Evolutionary conservation across 768 basidiomycete species (phyloP).

Genomic region (Collybiopsis confluens): DNA sequence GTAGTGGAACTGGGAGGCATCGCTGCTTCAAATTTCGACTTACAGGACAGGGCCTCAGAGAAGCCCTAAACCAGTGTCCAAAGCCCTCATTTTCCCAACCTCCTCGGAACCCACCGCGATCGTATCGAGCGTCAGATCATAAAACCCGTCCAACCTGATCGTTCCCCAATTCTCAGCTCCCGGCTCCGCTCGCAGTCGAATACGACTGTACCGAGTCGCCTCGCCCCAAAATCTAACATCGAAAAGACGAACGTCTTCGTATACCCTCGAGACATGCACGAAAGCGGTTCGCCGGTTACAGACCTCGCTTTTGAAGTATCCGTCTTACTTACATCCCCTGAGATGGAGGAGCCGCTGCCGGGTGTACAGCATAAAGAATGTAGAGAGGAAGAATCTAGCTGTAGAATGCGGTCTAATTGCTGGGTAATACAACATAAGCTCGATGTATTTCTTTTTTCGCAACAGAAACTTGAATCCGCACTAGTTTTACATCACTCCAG

Average conservation of each 20-base stretch:
- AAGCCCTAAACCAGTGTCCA: too few relatives aligned
- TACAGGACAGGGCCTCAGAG: too few relatives aligned
- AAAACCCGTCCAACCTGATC: conserved; percentile 62
- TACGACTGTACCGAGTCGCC: conserved; percentile 44
- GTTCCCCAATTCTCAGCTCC: conserved; percentile 52
- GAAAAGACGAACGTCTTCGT: conserved; percentile 80
- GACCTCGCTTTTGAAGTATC: conserved; percentile 33
- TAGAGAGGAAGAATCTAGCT: conserved; percentile 39
- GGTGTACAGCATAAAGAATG: conserved; percentile 32
- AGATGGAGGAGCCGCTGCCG: too few relatives aligned
- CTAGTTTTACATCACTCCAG: conserved; percentile 80
- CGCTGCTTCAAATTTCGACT: too few relatives aligned
- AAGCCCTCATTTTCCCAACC: too few relatives aligned
- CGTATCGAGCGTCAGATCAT: conserved; percentile 42
- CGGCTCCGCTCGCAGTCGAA: conserved; percentile 41
- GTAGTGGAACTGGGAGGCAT: too few relatives aligned
- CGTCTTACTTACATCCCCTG: conserved; percentile 17
- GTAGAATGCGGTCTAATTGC: conserved; percentile 68
- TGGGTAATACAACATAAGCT: conserved; percentile 25
- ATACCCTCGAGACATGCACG: conserved; percentile 77
- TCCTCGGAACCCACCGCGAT: conserved; percentile 4
- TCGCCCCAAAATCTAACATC: conserved; percentile 81
- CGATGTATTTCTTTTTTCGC: not conserved
- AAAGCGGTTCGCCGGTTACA: conserved; percentile 49
- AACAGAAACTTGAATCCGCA: conserved; percentile 36